Percentiles rank a stretch among this genome's conserved stretches.
phyloP scores from a whole-genome alignment of 1,284 basidiomycete genomes.

The Ceratobasidium sp. region DNA sequence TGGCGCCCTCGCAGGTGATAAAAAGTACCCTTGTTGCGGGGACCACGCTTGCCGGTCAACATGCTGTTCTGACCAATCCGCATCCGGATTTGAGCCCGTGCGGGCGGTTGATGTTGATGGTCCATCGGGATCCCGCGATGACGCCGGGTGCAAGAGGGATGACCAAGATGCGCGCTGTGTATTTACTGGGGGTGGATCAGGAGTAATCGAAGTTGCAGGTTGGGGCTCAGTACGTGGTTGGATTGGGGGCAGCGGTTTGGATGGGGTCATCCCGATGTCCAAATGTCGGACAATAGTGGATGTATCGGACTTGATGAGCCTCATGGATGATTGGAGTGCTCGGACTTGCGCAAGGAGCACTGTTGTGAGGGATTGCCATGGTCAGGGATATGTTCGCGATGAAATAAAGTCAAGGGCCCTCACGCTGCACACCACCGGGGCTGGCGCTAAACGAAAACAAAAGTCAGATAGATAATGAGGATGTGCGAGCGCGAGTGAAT shows the following conservation, averaged over 20 bases:
- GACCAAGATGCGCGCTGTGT: neutral
- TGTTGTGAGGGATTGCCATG: neutral
- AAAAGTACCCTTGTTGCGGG: slow-evolving; percentile 1
- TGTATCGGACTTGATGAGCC: slow-evolving; percentile 8
- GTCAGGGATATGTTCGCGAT: neutral
- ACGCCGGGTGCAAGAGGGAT: neutral
- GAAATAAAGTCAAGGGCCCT: neutral
- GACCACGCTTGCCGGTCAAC: neutral
- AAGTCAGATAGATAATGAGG: neutral
- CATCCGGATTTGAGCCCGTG: neutral
- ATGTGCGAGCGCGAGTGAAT: neutral
- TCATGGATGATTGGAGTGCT: neutral
- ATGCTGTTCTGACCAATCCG: neutral
- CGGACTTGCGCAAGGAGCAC: slow-evolving; percentile 18
- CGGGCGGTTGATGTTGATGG: neutral
- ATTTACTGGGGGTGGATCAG: neutral
- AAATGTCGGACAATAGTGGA: neutral
- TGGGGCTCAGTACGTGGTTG: neutral
- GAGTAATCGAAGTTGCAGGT: neutral
- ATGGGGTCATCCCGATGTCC: neutral
- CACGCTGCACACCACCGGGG: slow-evolving; percentile 2
- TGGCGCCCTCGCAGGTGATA: neutral
- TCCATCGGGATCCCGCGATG: neutral
- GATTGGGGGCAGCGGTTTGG: neutral
- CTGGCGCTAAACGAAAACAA: neutral